Conservation (phyloP, 352 stramenopile species). For the Blastocystis sp. region DNA sequence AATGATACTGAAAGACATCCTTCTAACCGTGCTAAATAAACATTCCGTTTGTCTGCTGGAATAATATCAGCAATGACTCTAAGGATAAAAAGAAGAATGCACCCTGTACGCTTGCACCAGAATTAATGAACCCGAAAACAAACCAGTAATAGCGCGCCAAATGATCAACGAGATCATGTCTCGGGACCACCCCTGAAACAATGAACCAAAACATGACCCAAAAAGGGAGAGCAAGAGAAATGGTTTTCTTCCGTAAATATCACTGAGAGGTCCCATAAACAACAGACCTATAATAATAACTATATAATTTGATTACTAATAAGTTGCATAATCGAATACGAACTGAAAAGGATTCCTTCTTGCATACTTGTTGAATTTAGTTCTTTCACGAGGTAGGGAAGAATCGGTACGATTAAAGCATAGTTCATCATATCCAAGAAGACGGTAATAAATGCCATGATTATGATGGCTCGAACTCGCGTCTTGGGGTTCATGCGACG, state of each 20-base stretch:
- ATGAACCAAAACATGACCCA: conserved; percentile 37
- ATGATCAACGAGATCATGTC: conserved; percentile 33
- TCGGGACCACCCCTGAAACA: conserved; percentile 53
- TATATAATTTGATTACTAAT: conserved; percentile 12
- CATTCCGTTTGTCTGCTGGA: conserved; percentile 7
- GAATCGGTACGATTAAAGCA: conserved; percentile 61
- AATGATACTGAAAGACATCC: conserved; percentile 31
- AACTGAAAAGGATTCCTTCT: conserved; percentile 56
- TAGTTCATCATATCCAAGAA: conserved; percentile 48
- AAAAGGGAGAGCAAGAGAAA: conserved; percentile 57
- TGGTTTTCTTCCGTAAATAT: conserved; percentile 56
- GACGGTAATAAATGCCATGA: conserved; percentile 53
- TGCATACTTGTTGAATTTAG: conserved; percentile 40
- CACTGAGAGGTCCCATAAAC: conserved; percentile 46
- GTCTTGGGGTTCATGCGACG: background rate
- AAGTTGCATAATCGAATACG: conserved; percentile 53
- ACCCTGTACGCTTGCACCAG: background rate
- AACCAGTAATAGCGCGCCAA: conserved; percentile 49
- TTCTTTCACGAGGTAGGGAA: conserved; percentile 53
- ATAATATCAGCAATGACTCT: conserved; percentile 63
- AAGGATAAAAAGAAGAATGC: background rate
- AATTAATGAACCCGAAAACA: conserved; percentile 60
- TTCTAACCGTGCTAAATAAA: conserved; percentile 49
- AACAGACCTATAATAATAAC: conserved; percentile 8
- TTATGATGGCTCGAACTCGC: conserved; percentile 1